phyloP scores from a whole-genome alignment of 1,284 basidiomycete species.

The Bjerkandera adusta region DNA sequence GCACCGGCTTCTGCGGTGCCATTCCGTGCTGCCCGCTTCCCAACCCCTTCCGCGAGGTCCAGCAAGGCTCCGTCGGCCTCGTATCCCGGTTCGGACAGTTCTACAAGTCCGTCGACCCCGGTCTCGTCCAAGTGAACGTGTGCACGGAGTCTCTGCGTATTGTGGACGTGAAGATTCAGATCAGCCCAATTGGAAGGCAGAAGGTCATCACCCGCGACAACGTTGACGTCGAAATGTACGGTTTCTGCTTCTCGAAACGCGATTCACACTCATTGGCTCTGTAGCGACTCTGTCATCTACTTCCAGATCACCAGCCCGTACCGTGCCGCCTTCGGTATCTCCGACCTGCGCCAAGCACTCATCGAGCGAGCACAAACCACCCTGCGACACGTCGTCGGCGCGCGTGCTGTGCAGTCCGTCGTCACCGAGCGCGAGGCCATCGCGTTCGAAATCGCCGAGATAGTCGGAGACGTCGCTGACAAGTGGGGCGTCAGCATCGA shows the following conservation, averaged over 20 bases:
- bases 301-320: constrained; percentile 88
- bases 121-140: constrained; percentile 89
- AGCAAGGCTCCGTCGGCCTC: constrained; percentile 88
- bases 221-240: constrained; percentile 82
- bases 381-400: constrained; percentile 91
- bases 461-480: constrained; percentile 84
- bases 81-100: constrained; percentile 92
- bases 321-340: constrained; percentile 91
- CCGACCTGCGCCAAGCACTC: constrained; percentile 84
- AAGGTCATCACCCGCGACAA: constrained; percentile 87
- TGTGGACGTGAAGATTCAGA: constrained; percentile 95
- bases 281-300: constrained; percentile 86
- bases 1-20: constrained; percentile 69
- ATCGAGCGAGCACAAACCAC: constrained; percentile 95
- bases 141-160: constrained; percentile 83
- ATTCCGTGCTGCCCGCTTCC: constrained; percentile 85
- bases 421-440: constrained; percentile 96
- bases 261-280: constrained; percentile 9
- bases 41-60: constrained; percentile 77
- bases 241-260: constrained; percentile 21
- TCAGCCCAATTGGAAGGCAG: constrained; percentile 84
- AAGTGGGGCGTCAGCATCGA: constrained; percentile 96
- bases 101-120: constrained; percentile 93
- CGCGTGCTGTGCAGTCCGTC: constrained; percentile 80
- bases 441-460: constrained; percentile 94